A percentile compares a stretch with the other conserved stretches of the same genome.
phyloP scores from a whole-genome alignment of 2,329 filamentous ascomycete species.

The Pseudopithomyces chartarum region DNA sequence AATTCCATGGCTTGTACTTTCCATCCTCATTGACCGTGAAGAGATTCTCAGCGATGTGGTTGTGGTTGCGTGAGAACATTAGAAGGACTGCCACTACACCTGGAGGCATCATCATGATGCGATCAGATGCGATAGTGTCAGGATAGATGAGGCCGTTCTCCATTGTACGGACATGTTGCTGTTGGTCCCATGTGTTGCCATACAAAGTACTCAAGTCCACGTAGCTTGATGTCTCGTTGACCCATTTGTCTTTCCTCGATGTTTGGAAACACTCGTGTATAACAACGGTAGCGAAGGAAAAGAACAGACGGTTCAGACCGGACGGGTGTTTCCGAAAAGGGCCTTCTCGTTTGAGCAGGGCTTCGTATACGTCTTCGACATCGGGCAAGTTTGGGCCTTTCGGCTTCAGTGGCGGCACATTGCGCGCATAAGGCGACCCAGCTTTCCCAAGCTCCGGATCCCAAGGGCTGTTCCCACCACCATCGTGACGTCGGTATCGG shows the following conservation, averaged over 20 bases:
- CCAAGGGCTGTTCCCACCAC: constrained; percentile 56
- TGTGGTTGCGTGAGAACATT: constrained; percentile 77
- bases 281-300: constrained; percentile 70
- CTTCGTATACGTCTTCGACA: constrained; percentile 59
- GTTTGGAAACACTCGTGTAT: constrained; percentile 66
- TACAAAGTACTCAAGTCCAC: constrained; percentile 73
- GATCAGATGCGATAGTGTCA: constrained; percentile 67
- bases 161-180: constrained; percentile 51
- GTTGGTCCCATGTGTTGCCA: constrained; percentile 69
- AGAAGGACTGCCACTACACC: constrained; percentile 71
- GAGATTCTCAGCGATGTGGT: constrained; percentile 76
- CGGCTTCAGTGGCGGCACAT: constrained; percentile 60
- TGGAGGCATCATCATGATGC: constrained; percentile 66
- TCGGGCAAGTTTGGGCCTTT: constrained; percentile 61
- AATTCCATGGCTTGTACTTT: constrained; percentile 70
- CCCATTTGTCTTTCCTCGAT: constrained; percentile 63
- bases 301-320: constrained; percentile 72
- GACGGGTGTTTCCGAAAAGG: constrained; percentile 68
- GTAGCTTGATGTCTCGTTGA: constrained; percentile 69
- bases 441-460: constrained; percentile 59
- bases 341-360: constrained; percentile 66
- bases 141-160: constrained; percentile 68
- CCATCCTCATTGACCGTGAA: constrained; percentile 79
- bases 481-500: constrained; percentile 48
- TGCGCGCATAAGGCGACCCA: constrained; percentile 59